Percentiles rank a stretch among this genome's conserved stretches.
Evolutionary conservation across 768 basidiomycete genomes (phyloP).

Genomic region (Amanita muscaria): DNA sequence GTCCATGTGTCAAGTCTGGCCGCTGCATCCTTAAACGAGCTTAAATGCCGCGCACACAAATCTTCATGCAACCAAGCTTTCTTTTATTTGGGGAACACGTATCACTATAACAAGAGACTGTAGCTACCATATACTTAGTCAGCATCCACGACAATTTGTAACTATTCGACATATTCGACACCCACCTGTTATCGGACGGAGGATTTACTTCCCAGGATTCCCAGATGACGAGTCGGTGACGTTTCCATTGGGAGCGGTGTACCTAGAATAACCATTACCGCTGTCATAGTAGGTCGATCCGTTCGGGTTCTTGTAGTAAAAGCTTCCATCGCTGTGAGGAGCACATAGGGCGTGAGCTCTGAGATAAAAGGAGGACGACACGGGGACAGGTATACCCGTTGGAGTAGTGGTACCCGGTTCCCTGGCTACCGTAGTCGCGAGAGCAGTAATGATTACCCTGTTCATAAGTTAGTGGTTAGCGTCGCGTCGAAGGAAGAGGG

Average conservation of each 20-base stretch:
- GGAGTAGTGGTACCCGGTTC: constrained; percentile 51
- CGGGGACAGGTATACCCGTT: constrained; percentile 33
- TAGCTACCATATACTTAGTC: too few species aligned
- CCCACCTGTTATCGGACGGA: too few species aligned
- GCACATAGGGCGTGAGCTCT: too few species aligned
- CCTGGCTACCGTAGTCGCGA: constrained; percentile 36
- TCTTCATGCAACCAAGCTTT: too few species aligned
- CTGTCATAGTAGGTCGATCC: constrained; percentile 53
- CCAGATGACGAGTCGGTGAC: constrained; percentile 1
- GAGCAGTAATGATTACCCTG: constrained; percentile 58
- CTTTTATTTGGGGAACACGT: too few species aligned
- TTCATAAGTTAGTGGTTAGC: not conserved
- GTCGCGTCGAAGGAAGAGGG: not conserved
- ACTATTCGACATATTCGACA: too few species aligned
- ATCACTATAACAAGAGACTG: too few species aligned
- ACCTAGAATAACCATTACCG: constrained; percentile 37
- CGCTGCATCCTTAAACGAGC: too few species aligned
- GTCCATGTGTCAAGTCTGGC: too few species aligned
- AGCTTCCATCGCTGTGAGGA: constrained; percentile 34
- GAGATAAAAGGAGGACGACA: not conserved
- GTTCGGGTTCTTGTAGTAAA: constrained; percentile 56
- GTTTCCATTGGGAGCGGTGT: constrained; percentile 36
- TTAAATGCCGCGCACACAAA: too few species aligned
- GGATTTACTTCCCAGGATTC: too few species aligned
- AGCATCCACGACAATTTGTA: too few species aligned